Conservation (phyloP, 1,139 yeast species). For the Debaryomycetaceae sp. region DNA sequence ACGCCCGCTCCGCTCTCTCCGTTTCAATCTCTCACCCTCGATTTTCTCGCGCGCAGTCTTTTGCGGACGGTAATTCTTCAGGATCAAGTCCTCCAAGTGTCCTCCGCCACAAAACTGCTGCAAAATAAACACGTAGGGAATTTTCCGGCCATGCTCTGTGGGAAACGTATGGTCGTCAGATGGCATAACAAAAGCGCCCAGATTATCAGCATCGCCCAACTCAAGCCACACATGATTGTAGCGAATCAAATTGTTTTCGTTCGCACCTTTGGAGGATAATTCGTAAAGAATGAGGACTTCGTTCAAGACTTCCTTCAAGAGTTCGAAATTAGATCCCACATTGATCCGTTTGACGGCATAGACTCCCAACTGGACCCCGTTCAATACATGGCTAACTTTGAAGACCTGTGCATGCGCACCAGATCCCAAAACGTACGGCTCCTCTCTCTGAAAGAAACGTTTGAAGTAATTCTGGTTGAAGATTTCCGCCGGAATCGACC, state of each 20-base stretch:
- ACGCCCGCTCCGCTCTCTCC: conserved; percentile 8
- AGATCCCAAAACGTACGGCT: conserved; percentile 44
- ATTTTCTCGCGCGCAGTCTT: conserved; percentile 19
- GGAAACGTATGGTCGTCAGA: conserved; percentile 3
- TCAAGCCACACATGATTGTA: conserved; percentile 93
- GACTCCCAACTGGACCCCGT: conserved; percentile 59
- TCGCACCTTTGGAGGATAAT: conserved; percentile 29
- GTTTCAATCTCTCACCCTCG: conserved; percentile 12
- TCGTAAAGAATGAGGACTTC: conserved; percentile 63
- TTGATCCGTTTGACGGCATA: conserved; percentile 81
- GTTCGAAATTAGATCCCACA: conserved; percentile 62
- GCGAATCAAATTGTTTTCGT: conserved; percentile 53
- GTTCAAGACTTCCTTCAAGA: conserved; percentile 58
- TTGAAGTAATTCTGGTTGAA: conserved; percentile 69
- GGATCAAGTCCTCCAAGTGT: conserved; percentile 60
- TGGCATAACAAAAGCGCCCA: conserved; percentile 19
- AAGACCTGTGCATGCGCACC: conserved; percentile 83
- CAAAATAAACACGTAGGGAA: conserved; percentile 75
- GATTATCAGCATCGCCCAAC: conserved; percentile 47
- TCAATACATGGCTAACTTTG: conserved; percentile 69
- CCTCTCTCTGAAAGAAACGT: conserved; percentile 47
- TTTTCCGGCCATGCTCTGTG: conserved; percentile 10
- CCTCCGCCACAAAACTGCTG: conserved; percentile 90
- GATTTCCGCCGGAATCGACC: conserved; percentile 23
- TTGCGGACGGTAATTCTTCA: conserved; percentile 16